These are phyloP conservation scores for Termitomyces sp. DNA, from an alignment of 768 basidiomycete genomes.

Conservation along the genomic window DNA sequence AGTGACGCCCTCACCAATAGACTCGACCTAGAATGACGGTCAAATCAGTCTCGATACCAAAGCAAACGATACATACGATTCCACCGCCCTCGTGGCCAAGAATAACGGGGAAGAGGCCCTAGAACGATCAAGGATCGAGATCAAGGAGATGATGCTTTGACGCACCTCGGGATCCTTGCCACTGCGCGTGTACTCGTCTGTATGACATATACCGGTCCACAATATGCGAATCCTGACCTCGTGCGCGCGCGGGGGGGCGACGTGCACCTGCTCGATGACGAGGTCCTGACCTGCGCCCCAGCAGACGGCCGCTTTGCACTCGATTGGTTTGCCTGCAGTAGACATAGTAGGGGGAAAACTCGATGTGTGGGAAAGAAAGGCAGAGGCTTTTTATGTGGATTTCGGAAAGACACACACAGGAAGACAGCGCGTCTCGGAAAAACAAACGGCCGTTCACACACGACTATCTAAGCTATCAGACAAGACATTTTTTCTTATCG, in stretches of 20 bases:
- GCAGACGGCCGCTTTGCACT: slow-evolving; percentile 90
- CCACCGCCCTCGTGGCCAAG: slow-evolving; percentile 95
- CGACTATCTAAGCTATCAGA: no score
- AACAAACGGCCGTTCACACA: no score
- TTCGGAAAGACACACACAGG: no score
- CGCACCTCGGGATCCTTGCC: slow-evolving; percentile 90
- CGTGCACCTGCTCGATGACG: slow-evolving; percentile 87
- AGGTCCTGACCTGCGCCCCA: slow-evolving; percentile 90
- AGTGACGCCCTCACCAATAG: slow-evolving; percentile 95
- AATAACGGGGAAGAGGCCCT: slow-evolving; percentile 90
- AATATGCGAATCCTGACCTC: slow-evolving; percentile 95
- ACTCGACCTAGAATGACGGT: slow-evolving; percentile 67
- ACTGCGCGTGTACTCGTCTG: slow-evolving; percentile 95
- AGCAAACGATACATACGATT: slow-evolving; percentile 46
- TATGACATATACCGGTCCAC: slow-evolving; percentile 95
- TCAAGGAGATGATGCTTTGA: no score
- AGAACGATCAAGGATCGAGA: neutral
- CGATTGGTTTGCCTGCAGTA: slow-evolving; percentile 83
- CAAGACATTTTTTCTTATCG: no score
- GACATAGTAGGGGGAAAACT: no score
- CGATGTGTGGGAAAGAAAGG: neutral
- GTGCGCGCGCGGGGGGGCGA: slow-evolving; percentile 81
- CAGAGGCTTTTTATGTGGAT: no score
- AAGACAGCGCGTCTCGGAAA: no score
- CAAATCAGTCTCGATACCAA: neutral